These are phyloP conservation scores for Kurtzmaniella fragi DNA, from an alignment of 805 yeast species.

Conservation along the genomic window DNA sequence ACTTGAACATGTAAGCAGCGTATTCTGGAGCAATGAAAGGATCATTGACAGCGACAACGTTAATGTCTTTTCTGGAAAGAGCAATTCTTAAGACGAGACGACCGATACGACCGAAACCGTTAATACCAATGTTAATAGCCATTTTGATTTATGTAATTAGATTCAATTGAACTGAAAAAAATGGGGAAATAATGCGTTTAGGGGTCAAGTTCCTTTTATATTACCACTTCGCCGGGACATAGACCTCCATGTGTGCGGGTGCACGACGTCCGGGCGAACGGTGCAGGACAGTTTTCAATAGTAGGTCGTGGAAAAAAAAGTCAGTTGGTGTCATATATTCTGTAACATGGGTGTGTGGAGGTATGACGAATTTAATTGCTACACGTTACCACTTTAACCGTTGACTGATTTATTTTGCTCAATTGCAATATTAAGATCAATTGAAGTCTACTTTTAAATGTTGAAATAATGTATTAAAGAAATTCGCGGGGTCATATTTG, in stretches of 20 bases:
- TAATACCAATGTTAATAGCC: constrained; percentile 78
- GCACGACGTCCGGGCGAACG: constrained; percentile 8
- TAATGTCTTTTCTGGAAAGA: constrained; percentile 64
- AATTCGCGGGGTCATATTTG: too few species aligned
- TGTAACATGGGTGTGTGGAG: too few species aligned
- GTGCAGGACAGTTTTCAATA: too few species aligned
- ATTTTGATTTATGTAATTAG: constrained; percentile 21
- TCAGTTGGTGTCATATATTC: too few species aligned
- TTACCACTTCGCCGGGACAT: constrained; percentile 10
- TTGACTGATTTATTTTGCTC: too few species aligned
- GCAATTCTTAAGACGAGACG: constrained; percentile 86
- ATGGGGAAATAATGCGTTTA: neutral
- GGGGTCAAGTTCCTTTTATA: constrained; percentile 2
- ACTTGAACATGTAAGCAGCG: constrained; percentile 94
- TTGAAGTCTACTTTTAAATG: too few species aligned
- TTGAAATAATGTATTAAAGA: too few species aligned
- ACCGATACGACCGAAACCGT: constrained; percentile 95
- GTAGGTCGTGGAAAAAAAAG: too few species aligned
- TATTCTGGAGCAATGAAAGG: constrained; percentile 87
- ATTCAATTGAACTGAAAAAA: constrained; percentile 1
- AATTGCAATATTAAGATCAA: too few species aligned
- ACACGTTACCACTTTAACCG: too few species aligned
- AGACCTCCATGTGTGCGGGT: constrained; percentile 9
- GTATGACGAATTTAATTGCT: too few species aligned
- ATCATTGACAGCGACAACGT: constrained; percentile 85